phyloP scores from a whole-genome alignment of 2,329 filamentous ascomycete species.

The Fusarium sp. region DNA sequence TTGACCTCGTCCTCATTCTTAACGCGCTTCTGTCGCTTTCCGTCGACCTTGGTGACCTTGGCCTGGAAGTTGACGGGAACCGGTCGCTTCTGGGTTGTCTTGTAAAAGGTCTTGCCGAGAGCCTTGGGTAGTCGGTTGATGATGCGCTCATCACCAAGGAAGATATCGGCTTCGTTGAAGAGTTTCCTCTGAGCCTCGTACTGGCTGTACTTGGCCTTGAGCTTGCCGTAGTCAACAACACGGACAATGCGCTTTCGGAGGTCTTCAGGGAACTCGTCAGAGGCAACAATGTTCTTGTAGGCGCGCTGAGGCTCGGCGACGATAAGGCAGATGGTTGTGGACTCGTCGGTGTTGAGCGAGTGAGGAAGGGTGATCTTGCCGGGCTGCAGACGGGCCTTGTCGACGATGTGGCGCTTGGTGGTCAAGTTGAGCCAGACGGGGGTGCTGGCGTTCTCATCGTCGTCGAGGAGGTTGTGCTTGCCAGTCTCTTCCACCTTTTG shows the following conservation, averaged over 20 bases:
- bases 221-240: conserved; percentile 84
- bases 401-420: conserved; percentile 73
- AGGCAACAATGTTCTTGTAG: conserved; percentile 89
- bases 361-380: conserved; percentile 84
- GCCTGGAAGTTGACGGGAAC: conserved; percentile 80
- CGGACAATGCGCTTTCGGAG: conserved; percentile 75
- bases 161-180: conserved; percentile 87
- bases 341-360: conserved; percentile 72
- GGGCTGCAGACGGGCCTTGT: conserved; percentile 84
- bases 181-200: conserved; percentile 90
- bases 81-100: conserved; percentile 82
- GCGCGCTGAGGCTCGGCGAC: conserved; percentile 82
- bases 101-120: conserved; percentile 94
- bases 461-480: conserved; percentile 68
- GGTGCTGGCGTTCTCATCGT: conserved; percentile 58
- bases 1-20: conserved; percentile 55
- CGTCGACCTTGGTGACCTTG: conserved; percentile 69
- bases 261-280: conserved; percentile 74
- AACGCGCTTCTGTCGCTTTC: conserved; percentile 66
- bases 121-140: conserved; percentile 76
- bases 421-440: conserved; percentile 72
- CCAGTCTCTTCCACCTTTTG: conserved; percentile 57
- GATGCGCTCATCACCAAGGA: conserved; percentile 92
- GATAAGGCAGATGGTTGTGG: conserved; percentile 83
- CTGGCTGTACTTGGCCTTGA: conserved; percentile 83